Base-by-base conservation (phyloP, 768 basidiomycete species). In the Suillus alpinus region DNA sequence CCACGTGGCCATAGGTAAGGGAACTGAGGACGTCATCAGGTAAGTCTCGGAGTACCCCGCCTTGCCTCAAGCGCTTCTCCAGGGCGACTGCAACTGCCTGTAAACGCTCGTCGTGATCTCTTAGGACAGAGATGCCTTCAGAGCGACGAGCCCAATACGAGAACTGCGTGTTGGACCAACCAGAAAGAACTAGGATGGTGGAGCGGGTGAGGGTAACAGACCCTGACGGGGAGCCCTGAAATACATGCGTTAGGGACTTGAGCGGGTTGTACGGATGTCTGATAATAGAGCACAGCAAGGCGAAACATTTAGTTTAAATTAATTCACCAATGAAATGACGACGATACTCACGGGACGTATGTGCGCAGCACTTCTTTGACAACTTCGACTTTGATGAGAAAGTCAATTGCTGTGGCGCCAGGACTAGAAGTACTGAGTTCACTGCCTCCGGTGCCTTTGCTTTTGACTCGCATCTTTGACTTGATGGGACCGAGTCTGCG, bases 141-240 rank as follows among this genome's bases (percentile, higher is more conserved):
- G 76, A 70, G 34, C 80, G 80, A 56, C 80, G 79, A n/a, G 80
- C 79, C 81, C 80, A 81, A 61, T 83, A 83, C 50, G 80, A 82
- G 55, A 81, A 81, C 59, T 83, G 81, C 9, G 80, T 82, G 55
- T 83, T 81, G 20, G 81, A 83, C 80, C 80, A 83, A 60, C 80
- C 80, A 6, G 80, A 81, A 55, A 81, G 75, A 49, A 77, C 69
- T 55, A 81, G 77, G 56, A 81, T 77, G 47, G 79, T 78, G 41
- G 80, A 76, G 46, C 81, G 78, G 26, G 80, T 83, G 56, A 81
- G 75, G 31, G 74, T 77, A 56, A 81, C 81, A 59, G 72, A 72
- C 43, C 80, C 81, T 12, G 73, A 68, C 40, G 80, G 79, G 43
- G 78, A 75, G 56, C 59, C 67, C 23, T 68, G 57, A 62, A 74